phyloP scores from a whole-genome alignment of 495 filamentous ascomycete genomes.

The Podospora comata region DNA sequence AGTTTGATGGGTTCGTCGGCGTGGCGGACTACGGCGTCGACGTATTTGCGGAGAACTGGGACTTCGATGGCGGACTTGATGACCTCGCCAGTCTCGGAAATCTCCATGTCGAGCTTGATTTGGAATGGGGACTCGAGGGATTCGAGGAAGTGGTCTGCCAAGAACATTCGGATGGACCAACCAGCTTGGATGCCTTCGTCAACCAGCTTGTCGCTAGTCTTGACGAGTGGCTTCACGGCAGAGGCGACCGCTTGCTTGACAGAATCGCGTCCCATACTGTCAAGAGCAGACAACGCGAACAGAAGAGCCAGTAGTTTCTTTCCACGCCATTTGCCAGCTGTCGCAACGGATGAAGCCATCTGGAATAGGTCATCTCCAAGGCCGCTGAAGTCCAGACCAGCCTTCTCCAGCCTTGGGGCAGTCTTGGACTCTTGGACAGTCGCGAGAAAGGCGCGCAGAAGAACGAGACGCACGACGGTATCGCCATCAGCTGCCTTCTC shows the following conservation, averaged over 20 bases:
- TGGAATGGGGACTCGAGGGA: constrained; percentile 21
- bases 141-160: constrained; percentile 32
- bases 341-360: constrained; percentile 10
- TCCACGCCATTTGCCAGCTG: constrained; percentile 17
- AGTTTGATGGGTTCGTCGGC: constrained; percentile 29
- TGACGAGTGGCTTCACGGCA: constrained; percentile 23
- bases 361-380: constrained; percentile 20
- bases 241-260: constrained; percentile 14
- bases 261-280: constrained; percentile 13
- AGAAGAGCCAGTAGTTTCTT: constrained; percentile 21
- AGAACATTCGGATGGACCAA: constrained; percentile 42
- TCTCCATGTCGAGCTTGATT: constrained; percentile 14
- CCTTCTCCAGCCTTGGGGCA: constrained; percentile 18
- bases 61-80: constrained; percentile 1
- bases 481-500: constrained; percentile 25
- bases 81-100: background rate
- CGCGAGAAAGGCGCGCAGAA: constrained; percentile 23
- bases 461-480: constrained; percentile 19
- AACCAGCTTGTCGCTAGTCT: constrained; percentile 31
- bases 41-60: constrained; percentile 23
- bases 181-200: constrained; percentile 28
- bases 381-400: constrained; percentile 16
- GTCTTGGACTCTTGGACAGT: constrained; percentile 16
- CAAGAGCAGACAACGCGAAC: constrained; percentile 23
- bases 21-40: constrained; percentile 24